phyloP scores from a whole-genome alignment of 1,284 basidiomycete species.

The Dichomitus squalens region DNA sequence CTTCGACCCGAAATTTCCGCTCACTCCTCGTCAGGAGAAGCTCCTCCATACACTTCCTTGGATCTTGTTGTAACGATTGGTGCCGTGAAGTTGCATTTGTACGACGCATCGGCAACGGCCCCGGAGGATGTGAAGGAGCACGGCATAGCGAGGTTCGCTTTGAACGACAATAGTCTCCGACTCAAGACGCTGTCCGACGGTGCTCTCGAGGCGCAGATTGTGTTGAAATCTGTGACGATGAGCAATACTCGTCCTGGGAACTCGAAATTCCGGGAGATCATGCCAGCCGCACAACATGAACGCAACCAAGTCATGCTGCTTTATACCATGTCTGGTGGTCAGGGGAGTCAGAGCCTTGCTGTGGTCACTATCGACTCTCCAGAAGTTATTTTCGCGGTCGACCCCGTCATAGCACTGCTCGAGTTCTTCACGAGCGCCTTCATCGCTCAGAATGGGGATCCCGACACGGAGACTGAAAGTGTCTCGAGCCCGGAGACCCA shows the following conservation, averaged over 20 bases:
- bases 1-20: constrained; percentile 62
- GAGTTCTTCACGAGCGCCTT: constrained; percentile 83
- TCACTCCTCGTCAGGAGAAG: constrained; percentile 29
- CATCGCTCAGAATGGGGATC: constrained; percentile 28
- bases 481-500: neutral
- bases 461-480: constrained; percentile 14
- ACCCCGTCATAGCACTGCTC: constrained; percentile 88
- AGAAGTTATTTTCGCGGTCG: constrained; percentile 90
- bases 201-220: constrained; percentile 84
- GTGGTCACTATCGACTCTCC: constrained; percentile 94
- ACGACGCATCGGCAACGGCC: constrained; percentile 67
- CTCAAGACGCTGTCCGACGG: constrained; percentile 87
- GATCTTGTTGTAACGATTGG: constrained; percentile 81
- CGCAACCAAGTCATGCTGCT: constrained; percentile 96
- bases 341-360: constrained; percentile 63
- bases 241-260: constrained; percentile 84
- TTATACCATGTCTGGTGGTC: constrained; percentile 76
- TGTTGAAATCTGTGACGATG: constrained; percentile 90
- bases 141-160: constrained; percentile 85
- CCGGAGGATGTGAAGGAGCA: constrained; percentile 71
- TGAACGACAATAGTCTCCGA: constrained; percentile 81
- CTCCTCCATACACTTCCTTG: constrained; percentile 60
- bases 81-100: constrained; percentile 90
- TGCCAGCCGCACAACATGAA: constrained; percentile 88
- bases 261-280: constrained; percentile 93